Conservation (phyloP, 2,329 filamentous ascomycete species). For the Mycosphaerella sp. region DNA sequence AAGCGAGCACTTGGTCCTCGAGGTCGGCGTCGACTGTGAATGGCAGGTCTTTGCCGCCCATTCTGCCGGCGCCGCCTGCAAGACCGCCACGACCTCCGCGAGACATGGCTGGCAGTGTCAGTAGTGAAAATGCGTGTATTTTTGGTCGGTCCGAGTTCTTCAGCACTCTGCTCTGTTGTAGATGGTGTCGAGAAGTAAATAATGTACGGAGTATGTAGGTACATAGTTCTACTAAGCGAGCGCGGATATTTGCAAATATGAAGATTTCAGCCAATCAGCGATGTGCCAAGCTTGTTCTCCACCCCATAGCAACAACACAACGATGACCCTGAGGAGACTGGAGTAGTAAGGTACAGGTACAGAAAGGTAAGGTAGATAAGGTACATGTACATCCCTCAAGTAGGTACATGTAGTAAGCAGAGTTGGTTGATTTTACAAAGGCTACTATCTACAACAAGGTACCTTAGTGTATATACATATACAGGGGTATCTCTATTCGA, state of each 20-base stretch:
- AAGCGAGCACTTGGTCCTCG: slow-evolving; percentile 18
- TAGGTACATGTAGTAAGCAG: too few relatives aligned
- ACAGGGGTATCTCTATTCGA: slow-evolving; percentile 1
- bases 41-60: slow-evolving; percentile 13
- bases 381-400: too few relatives aligned
- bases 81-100: slow-evolving; percentile 14
- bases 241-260: neutral
- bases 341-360: too few relatives aligned
- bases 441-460: neutral
- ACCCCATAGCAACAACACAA: too few relatives aligned
- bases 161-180: too few relatives aligned
- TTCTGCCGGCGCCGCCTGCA: slow-evolving; percentile 14
- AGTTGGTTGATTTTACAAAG: neutral
- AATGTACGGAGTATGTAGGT: too few relatives aligned
- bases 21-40: slow-evolving; percentile 21
- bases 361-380: too few relatives aligned
- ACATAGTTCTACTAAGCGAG: neutral
- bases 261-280: too few relatives aligned
- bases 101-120: slow-evolving; percentile 12
- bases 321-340: too few relatives aligned
- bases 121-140: neutral
- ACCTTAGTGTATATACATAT: neutral
- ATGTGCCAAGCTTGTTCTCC: too few relatives aligned
- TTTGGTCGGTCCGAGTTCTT: neutral
- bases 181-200: too few relatives aligned